Evolutionary conservation across 169 alveolate genomes (phyloP).

Genomic region (Cyclospora cayetanensis): DNA sequence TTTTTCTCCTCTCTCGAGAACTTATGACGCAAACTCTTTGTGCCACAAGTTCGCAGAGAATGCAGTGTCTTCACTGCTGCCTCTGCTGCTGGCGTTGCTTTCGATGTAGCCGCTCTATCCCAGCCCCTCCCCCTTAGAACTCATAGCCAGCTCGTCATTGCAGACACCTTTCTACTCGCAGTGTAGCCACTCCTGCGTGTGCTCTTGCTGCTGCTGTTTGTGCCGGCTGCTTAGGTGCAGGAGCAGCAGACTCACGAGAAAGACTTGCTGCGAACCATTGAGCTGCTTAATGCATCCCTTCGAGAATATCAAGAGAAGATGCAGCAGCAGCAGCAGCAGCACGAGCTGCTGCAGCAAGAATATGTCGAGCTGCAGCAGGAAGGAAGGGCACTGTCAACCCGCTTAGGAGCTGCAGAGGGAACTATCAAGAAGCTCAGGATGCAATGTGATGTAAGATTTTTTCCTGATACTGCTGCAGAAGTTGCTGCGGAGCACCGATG

Average conservation of each 20-base stretch:
- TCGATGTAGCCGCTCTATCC: too few species aligned
- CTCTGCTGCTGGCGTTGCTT: too few species aligned
- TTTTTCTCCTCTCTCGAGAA: too few species aligned
- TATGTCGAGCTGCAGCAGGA: constrained; percentile 42
- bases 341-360: constrained; percentile 23
- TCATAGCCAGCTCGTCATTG: too few species aligned
- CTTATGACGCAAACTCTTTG: too few species aligned
- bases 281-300: constrained; percentile 38
- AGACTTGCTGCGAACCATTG: constrained; percentile 9
- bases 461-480: constrained; percentile 23
- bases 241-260: neutral
- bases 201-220: neutral
- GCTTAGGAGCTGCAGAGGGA: constrained; percentile 13
- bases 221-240: neutral
- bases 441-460: neutral
- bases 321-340: constrained; percentile 55
- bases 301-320: constrained; percentile 37
- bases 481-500: constrained; percentile 5
- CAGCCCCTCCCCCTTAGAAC: too few species aligned
- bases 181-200: too few species aligned
- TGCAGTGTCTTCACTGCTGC: too few species aligned
- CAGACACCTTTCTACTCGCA: too few species aligned
- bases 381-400: neutral
- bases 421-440: constrained; percentile 8
- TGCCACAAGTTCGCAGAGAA: too few species aligned